A percentile compares a stretch with the other conserved stretches of the same genome.
phyloP scores from a whole-genome alignment of 225 moss, liverwort and hornwort species.

The Straminergon stramineum region DNA sequence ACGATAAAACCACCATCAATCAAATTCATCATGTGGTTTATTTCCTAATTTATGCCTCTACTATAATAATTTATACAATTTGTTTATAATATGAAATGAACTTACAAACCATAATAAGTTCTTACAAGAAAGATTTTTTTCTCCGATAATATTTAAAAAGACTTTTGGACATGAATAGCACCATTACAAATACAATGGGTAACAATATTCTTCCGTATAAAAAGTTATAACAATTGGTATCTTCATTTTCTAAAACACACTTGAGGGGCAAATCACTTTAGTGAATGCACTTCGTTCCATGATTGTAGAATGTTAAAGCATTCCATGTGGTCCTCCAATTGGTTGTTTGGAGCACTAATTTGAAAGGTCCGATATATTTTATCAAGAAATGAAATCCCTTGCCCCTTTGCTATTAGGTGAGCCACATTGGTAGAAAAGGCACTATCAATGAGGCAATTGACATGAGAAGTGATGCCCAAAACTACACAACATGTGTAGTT shows the following conservation, averaged over 20 bases:
- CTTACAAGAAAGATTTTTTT: background rate
- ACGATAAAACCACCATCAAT: background rate
- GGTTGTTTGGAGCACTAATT: rapidly evolving
- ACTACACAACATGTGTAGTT: background rate
- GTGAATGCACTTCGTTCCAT: background rate
- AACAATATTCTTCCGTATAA: background rate
- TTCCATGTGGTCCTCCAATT: background rate
- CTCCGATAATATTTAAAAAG: background rate
- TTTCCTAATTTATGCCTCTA: background rate
- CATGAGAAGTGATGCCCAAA: background rate
- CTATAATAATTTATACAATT: background rate
- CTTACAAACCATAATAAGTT: background rate
- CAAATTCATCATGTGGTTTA: background rate
- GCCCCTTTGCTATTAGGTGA: rapidly evolving
- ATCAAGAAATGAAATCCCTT: background rate
- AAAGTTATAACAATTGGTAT: background rate
- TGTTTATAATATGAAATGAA: background rate
- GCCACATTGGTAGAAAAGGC: rapidly evolving
- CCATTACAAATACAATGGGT: background rate
- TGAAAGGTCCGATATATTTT: background rate
- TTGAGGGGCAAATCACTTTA: no score
- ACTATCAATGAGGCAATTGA: rapidly evolving
- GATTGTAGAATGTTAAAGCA: background rate
- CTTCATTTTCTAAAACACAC: background rate
- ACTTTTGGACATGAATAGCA: background rate